Evolutionary conservation across 306 rosid genomes (phyloP), one percentile per base, ranked within the genome.

Genomic region (Fagus sylvatica): DNA sequence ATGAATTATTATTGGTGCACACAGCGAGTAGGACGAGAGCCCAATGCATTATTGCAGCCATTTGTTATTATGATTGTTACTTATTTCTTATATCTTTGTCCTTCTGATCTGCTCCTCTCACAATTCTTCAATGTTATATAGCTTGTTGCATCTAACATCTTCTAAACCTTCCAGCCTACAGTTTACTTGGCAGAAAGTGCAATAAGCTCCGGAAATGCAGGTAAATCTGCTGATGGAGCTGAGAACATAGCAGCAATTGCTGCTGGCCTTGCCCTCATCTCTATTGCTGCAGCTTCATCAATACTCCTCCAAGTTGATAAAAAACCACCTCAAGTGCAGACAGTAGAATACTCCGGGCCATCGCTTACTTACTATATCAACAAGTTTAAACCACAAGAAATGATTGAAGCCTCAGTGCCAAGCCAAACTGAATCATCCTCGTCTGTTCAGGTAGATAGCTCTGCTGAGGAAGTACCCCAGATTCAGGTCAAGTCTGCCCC

Each of bases 121-220:
- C 1, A n/a, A 19, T 65, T 46, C 34, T 39, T 9, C 36, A n/a
- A 2, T 42, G 7, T 13, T 40, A 10, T 22, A 22, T 48, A 4
- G 41, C 16, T 6, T 7, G 43, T 48, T 56, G 5, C 33, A 28
- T 59, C 48, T 83, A 19, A 74, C 69, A 41, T 67, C 19, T 70
- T 19, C 17, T 80, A 74, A 65, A 57, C 76, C 59, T 79, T 84
- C 55, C 95, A 94, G 97, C 98, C 97, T 32, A 87, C 86, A 74
- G 97, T 94, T 65, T 94, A 94, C 46, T 90, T 94, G 64, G 89
- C 98, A 6, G 97, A 94, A 83, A 94, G 92, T 78, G 97, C 79
- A 12, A 77, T 94, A 83, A 94, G 98, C 80, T 94, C 98, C 1
- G 98, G 98, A 86, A 84, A 1, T 61, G 88, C 98, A 0, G 97